Evolutionary conservation across 2,329 filamentous ascomycete species (phyloP).

Genomic region (Coniochaeta pulveracea): DNA sequence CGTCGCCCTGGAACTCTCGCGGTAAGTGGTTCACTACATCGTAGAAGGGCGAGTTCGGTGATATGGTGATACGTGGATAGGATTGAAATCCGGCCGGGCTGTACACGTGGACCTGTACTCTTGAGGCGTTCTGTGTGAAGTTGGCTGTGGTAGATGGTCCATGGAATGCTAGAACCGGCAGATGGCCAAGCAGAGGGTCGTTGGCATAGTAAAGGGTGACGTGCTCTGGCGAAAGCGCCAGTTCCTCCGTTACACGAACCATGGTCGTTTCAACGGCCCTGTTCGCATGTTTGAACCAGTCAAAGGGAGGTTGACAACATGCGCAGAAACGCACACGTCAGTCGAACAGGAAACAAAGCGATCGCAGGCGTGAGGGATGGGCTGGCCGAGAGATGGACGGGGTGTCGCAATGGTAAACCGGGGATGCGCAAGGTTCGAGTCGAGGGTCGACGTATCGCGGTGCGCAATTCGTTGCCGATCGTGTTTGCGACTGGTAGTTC

Average conservation of each 20-base stretch:
- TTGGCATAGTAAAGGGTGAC: slow-evolving; percentile 82
- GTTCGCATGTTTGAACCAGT: slow-evolving; percentile 27
- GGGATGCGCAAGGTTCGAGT: no score
- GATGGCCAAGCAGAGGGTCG: slow-evolving; percentile 71
- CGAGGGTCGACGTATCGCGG: no score
- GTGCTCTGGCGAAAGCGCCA: slow-evolving; percentile 69
- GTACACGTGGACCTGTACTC: slow-evolving; percentile 90
- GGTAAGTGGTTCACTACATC: slow-evolving; percentile 81
- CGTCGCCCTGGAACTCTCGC: slow-evolving; percentile 89
- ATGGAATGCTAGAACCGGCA: slow-evolving; percentile 83
- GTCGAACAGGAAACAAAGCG: no score
- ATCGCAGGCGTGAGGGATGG: no score
- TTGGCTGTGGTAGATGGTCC: slow-evolving; percentile 84
- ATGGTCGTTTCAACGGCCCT: slow-evolving; percentile 46
- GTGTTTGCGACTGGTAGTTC: no score
- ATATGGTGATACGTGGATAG: slow-evolving; percentile 84
- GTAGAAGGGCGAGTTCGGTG: slow-evolving; percentile 86
- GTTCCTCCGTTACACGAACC: slow-evolving; percentile 71
- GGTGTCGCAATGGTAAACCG: no score
- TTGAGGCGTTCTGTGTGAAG: slow-evolving; percentile 76
- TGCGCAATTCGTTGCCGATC: no score
- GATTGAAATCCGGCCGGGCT: slow-evolving; percentile 80
- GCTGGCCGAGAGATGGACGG: no score
- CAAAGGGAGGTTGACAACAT: not conserved
- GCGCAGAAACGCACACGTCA: no score